phyloP scores from a whole-genome alignment of 225 moss, liverwort and hornwort genomes.

The Polytrichum formosum region DNA sequence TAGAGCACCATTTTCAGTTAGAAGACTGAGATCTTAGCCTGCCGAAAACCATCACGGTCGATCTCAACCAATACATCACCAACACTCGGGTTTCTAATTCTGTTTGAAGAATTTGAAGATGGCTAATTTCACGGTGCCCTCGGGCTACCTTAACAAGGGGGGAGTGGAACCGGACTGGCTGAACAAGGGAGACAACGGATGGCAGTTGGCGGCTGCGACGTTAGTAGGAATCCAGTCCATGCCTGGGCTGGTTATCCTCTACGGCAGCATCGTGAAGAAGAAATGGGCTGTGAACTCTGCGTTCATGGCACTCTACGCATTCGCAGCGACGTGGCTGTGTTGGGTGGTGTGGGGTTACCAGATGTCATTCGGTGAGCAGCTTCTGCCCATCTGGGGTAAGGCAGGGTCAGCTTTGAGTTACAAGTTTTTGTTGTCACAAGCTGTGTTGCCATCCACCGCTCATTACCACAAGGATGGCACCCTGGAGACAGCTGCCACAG shows the following conservation, averaged over 20 bases:
- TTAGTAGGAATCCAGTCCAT: constrained; percentile 26
- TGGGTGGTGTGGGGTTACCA: constrained; percentile 24
- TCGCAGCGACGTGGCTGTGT: constrained; percentile 24
- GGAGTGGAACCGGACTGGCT: constrained; percentile 21
- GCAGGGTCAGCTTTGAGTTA: constrained; percentile 9
- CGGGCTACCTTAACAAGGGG: constrained; percentile 1
- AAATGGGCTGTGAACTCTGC: constrained; percentile 32
- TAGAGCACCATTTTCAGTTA: too few species aligned
- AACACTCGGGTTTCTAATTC: too few species aligned
- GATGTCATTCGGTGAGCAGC: constrained; percentile 28
- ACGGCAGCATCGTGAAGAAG: constrained; percentile 30
- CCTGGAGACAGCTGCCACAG: constrained; percentile 6
- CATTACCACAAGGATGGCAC: constrained; percentile 22
- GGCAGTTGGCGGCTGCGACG: constrained; percentile 16
- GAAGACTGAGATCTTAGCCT: too few species aligned
- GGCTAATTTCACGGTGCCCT: constrained; percentile 1
- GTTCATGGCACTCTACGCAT: constrained; percentile 28
- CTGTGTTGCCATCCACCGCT: constrained; percentile 9
- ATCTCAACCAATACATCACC: too few species aligned
- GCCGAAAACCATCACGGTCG: too few species aligned
- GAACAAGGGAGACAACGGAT: constrained; percentile 20
- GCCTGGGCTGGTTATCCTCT: constrained; percentile 26
- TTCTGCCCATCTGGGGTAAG: constrained; percentile 19
- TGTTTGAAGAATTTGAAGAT: constrained; percentile 1
- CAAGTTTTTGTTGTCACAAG: constrained; percentile 15